phyloP scores from a whole-genome alignment of 306 rosid genomes.

The Macrotyloma uniflorum region DNA sequence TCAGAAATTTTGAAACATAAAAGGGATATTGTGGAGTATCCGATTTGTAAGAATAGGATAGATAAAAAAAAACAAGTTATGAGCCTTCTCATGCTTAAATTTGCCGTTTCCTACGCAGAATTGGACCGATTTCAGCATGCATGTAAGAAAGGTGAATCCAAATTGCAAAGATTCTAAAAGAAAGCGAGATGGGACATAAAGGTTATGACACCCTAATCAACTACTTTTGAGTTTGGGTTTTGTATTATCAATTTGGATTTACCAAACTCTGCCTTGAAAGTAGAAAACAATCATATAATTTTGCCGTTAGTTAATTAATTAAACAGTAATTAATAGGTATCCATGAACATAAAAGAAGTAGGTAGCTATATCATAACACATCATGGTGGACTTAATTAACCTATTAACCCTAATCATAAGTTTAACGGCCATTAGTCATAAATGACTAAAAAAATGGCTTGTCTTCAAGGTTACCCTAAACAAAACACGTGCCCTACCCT shows the following conservation, averaged over 20 bases:
- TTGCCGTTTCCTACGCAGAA: constrained; percentile 51
- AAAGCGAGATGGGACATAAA: constrained; percentile 63
- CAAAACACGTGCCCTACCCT: constrained; percentile 39
- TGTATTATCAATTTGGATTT: constrained; percentile 45
- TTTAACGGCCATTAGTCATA: constrained; percentile 42
- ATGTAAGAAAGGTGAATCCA: constrained; percentile 31
- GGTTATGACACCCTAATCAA: constrained; percentile 54
- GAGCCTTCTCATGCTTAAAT: constrained; percentile 46
- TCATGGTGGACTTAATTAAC: constrained; percentile 30
- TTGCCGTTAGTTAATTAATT: constrained; percentile 8
- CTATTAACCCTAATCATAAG: constrained; percentile 33
- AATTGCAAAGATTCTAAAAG: constrained; percentile 41
- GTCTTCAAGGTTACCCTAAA: not conserved
- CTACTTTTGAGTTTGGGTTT: constrained; percentile 40
- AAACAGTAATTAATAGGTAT: not conserved
- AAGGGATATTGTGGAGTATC: too few relatives aligned
- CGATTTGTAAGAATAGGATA: too few relatives aligned
- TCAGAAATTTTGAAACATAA: too few relatives aligned
- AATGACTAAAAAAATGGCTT: too few relatives aligned
- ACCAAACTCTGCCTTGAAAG: constrained; percentile 34
- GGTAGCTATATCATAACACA: not conserved
- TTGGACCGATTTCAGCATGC: constrained; percentile 14
- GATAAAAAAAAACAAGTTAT: too few relatives aligned
- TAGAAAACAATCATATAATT: constrained; percentile 33
- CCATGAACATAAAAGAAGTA: too few relatives aligned